Base-by-base conservation (phyloP, 352 stramenopile genomes). In the Chrysophaeum taylorii region DNA sequence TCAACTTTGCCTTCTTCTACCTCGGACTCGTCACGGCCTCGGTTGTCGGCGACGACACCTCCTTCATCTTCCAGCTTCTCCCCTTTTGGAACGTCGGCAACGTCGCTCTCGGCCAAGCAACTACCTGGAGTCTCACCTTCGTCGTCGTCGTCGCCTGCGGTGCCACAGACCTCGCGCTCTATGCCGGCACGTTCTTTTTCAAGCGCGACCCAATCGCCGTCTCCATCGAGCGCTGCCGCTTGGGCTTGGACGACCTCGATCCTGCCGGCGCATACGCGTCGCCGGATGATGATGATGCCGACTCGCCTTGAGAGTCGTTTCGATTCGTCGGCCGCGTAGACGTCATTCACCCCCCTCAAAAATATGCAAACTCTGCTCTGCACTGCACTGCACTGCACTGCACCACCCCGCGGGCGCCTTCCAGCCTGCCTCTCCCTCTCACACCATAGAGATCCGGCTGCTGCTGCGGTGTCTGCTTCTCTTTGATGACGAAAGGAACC, bases 1-100 rank as follows among this genome's bases (percentile, higher is more conserved):
- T 67, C 39, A 67, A 50, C 39, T 27, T 67, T 25, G 36, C 36
- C 12, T 67, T 67, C 25, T 33, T 57, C 21, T 25, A 42, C 36
- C 12, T 25, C 39, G 39, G 12, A 5, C 57, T 67, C 9, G 25
- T 67, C 57, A 42, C 57, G 21, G 57, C 57, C 9, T 60, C 12
- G 12, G 12, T 43, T 5, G 9, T 67, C 25, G 57, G 36, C 39
- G 12, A 12, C 9, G 45, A 12, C 9, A 57, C 45, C 18, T 18
- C n/a, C 45, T 57, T 57, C 45, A 57, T 57, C 45, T 57, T 57
- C 45, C 45, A 12, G 9, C 45, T 57, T 5, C 9, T 27, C 9
- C 9, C 45, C 9, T 57, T 57, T 27, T 57, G 45, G 45, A 25
- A 27, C 45, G 45, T 25, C 45, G 45, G 45, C 12, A 12, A 5